These are phyloP conservation scores for Cercospora sojina DNA, from an alignment of 2,329 filamentous ascomycete genomes.

Conservation along the genomic window DNA sequence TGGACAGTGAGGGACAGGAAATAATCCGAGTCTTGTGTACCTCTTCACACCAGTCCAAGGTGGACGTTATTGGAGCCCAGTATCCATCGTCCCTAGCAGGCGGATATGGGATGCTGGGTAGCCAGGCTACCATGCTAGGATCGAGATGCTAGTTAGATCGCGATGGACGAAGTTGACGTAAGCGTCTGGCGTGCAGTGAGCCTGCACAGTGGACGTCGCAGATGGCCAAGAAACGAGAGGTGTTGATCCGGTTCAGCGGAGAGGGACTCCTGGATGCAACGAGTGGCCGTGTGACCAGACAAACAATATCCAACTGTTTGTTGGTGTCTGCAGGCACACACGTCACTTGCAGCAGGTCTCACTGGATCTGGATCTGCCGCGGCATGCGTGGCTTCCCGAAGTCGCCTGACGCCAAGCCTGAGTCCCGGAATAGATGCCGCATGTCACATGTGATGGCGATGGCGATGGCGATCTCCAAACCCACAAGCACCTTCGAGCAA, in stretches of 20 bases:
- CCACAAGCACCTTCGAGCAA: not conserved
- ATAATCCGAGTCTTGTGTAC: conserved; percentile 41
- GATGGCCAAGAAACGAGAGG: not conserved
- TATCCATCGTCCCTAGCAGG: conserved; percentile 35
- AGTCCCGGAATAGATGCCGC: not conserved
- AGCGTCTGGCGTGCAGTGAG: not conserved
- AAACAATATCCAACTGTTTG: not conserved
- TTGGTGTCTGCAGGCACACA: not conserved
- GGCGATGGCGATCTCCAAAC: not conserved
- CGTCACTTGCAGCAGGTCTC: not conserved
- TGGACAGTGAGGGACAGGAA: not conserved
- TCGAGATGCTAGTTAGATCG: not conserved
- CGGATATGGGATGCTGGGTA: conserved; percentile 36
- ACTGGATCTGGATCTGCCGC: conserved; percentile 1
- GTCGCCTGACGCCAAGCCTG: conserved; percentile 1
- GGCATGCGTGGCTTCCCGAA: not conserved
- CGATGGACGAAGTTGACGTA: not conserved
- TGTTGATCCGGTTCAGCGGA: not conserved
- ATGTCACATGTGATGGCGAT: not conserved
- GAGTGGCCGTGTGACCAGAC: not conserved
- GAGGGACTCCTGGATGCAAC: not conserved
- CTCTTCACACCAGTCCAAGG: conserved; percentile 79
- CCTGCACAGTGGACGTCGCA: not conserved
- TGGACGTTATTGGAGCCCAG: conserved; percentile 70
- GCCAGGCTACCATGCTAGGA: conserved; percentile 40